phyloP scores from a whole-genome alignment of 805 yeast species.

The Spathaspora hagerdaliae region DNA sequence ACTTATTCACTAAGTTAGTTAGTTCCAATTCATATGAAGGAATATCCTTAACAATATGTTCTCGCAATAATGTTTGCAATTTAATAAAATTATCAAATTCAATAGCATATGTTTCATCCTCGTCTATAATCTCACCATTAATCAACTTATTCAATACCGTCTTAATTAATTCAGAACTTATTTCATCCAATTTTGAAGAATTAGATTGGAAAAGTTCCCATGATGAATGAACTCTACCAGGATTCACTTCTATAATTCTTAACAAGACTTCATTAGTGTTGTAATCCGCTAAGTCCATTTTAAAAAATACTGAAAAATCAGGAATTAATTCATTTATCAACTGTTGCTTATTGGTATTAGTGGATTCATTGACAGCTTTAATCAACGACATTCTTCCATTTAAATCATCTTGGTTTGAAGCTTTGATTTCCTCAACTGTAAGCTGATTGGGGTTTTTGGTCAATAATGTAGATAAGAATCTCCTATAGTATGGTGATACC shows the following conservation, averaged over 20 bases:
- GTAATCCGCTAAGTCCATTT: constrained; percentile 14
- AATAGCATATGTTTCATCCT: constrained; percentile 5
- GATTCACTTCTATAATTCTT: constrained; percentile 39
- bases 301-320: constrained; percentile 27
- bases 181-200: constrained; percentile 15
- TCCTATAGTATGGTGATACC: neutral
- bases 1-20: neutral
- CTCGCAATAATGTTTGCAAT: neutral
- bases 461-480: constrained; percentile 4
- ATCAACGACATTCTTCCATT: constrained; percentile 9
- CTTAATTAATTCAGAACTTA: constrained; percentile 2
- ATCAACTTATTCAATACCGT: constrained; percentile 3
- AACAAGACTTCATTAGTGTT: constrained; percentile 12
- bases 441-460: constrained; percentile 5
- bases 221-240: constrained; percentile 50
- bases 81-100: neutral
- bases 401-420: constrained; percentile 6
- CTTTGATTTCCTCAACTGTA: constrained; percentile 3
- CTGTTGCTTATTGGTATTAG: constrained; percentile 10
- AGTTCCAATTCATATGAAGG: neutral
- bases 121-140: constrained; percentile 8
- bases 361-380: constrained; percentile 9
- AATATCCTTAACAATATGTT: constrained; percentile 1
- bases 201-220: constrained; percentile 37
- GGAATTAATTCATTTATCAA: constrained; percentile 16